These are phyloP conservation scores for Albifimbria verrucaria DNA, from an alignment of 2,329 filamentous ascomycete species.

Conservation along the genomic window DNA sequence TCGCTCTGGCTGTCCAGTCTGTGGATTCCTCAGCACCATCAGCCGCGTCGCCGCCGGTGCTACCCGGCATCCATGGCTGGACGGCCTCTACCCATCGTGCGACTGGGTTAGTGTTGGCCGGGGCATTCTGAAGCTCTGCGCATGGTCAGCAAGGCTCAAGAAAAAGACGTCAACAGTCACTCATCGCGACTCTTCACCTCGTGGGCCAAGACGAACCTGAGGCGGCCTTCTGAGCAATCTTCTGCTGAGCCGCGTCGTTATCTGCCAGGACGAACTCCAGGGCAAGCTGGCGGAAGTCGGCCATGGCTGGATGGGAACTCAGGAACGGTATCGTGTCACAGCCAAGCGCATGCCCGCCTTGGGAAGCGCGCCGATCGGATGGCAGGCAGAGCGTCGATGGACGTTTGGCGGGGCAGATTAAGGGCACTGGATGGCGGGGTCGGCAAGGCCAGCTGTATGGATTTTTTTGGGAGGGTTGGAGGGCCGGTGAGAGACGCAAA, in stretches of 20 bases:
- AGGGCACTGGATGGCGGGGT: no score
- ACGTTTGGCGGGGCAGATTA: background rate
- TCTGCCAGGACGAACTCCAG: slow-evolving; percentile 53
- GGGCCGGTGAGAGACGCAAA: no score
- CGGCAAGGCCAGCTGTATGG: no score
- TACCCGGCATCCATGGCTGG: slow-evolving; percentile 50
- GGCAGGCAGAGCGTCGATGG: no score
- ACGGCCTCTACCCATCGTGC: slow-evolving; percentile 55
- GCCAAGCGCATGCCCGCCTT: background rate
- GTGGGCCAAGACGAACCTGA: slow-evolving; percentile 24
- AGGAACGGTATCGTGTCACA: background rate
- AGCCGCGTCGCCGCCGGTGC: slow-evolving; percentile 32
- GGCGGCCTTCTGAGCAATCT: slow-evolving; percentile 44
- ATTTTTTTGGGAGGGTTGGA: no score
- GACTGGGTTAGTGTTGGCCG: slow-evolving; percentile 41
- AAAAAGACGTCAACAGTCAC: background rate
- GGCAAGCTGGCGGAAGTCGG: slow-evolving; percentile 49
- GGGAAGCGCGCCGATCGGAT: no score
- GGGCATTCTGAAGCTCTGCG: slow-evolving; percentile 43
- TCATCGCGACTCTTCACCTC: background rate
- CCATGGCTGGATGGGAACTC: slow-evolving; percentile 31
- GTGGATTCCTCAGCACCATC: slow-evolving; percentile 37
- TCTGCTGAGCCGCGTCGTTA: slow-evolving; percentile 35
- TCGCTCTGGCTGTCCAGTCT: slow-evolving; percentile 52
- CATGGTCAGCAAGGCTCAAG: slow-evolving; percentile 11